A percentile compares a stretch with the other conserved stretches of the same genome.
Conservation (phyloP, 192 early-diverging fungal genomes). For the Gonapodya prolifera region DNA sequence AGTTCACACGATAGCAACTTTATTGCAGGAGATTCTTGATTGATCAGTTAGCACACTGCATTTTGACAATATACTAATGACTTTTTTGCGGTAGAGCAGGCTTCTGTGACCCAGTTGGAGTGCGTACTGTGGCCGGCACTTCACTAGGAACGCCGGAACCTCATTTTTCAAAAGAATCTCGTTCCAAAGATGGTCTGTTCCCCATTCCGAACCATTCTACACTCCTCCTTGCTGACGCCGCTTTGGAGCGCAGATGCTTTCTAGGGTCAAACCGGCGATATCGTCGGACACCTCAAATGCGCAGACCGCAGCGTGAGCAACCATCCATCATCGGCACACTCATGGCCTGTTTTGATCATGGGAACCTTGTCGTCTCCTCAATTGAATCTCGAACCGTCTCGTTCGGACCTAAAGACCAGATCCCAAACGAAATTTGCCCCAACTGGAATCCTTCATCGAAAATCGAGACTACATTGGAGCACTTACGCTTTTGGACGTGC, state of each 20-base stretch:
- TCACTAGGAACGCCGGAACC: background rate
- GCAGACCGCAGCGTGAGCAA: conserved; percentile 4
- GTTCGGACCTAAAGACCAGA: background rate
- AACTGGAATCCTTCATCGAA: conserved; percentile 34
- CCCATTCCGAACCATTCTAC: background rate
- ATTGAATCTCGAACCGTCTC: too few species aligned
- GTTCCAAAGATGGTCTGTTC: background rate
- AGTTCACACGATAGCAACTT: too few species aligned
- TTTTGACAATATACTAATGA: too few species aligned
- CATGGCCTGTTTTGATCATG: conserved; percentile 17
- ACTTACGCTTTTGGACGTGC: conserved; percentile 42
- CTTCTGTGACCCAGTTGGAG: too few species aligned
- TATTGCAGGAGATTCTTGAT: too few species aligned
- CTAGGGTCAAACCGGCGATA: conserved; percentile 40
- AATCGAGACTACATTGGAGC: conserved; percentile 44
- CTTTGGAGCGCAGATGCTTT: conserved; percentile 32
- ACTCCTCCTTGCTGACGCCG: background rate
- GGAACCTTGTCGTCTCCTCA: too few species aligned
- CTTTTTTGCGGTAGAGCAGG: too few species aligned
- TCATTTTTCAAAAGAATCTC: background rate
- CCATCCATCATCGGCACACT: conserved; percentile 8
- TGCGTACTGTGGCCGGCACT: background rate
- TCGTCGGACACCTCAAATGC: background rate
- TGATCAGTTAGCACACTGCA: too few species aligned
- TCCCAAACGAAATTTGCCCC: conserved; percentile 22